phyloP scores from a whole-genome alignment of 2,329 filamentous ascomycete genomes.

The Talaromyces piceae region DNA sequence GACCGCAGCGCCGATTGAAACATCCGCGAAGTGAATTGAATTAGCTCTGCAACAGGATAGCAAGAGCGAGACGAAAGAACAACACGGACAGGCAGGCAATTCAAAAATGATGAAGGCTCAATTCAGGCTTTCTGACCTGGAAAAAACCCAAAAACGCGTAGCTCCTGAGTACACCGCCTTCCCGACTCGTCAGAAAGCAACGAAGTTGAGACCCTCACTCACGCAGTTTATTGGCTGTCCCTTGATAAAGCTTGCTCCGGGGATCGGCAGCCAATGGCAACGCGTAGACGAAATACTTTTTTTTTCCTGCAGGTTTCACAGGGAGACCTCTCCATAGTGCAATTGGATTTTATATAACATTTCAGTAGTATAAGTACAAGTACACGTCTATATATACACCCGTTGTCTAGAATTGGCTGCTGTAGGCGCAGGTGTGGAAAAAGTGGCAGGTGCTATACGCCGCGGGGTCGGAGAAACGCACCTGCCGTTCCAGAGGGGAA shows the following conservation, averaged over 20 bases:
- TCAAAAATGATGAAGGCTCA: background rate
- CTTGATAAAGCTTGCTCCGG: background rate
- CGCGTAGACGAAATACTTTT: background rate
- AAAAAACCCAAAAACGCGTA: background rate
- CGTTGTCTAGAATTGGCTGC: no score
- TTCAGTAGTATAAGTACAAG: no score
- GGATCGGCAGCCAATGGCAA: background rate
- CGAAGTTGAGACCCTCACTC: background rate
- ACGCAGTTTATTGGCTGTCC: background rate
- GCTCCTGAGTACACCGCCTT: constrained; percentile 12
- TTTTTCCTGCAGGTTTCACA: background rate
- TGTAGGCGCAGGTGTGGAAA: background rate
- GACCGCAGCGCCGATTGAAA: constrained; percentile 31
- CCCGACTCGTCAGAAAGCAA: background rate
- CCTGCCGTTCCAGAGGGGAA: constrained; percentile 9
- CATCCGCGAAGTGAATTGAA: constrained; percentile 23
- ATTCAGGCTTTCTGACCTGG: background rate
- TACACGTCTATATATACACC: no score
- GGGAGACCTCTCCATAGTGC: background rate
- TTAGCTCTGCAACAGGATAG: background rate
- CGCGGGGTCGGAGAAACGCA: constrained; percentile 14
- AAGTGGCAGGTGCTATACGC: background rate
- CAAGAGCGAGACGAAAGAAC: background rate
- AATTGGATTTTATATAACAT: no score
- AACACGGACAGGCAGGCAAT: background rate